Evolutionary conservation across 257 asterid genomes (phyloP), one percentile per base, ranked within the genome.

Genomic region (Solanum chaucha): DNA sequence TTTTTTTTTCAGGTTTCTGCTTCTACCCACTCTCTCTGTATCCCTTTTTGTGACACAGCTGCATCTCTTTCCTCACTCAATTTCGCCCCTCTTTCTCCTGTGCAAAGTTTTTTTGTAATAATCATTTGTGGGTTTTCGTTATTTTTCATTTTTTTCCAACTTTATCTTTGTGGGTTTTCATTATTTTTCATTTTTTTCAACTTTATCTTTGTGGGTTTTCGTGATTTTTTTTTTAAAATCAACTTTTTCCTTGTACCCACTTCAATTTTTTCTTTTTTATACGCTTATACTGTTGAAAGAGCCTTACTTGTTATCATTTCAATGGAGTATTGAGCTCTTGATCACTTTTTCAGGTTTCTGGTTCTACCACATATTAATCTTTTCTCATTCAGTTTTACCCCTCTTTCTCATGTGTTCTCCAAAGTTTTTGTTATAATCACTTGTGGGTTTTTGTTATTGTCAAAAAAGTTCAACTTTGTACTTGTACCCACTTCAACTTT

Each of bases 331-430:
- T 51, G 61, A 51, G 82, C 32, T 73, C 28, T 74, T 74, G 55
- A 22, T 74, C 41, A 13, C 15, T 75, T 32, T 32, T 36, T 73
- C 58, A 75, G 58, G 83, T 75, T 71, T 15, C 13, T 71, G 41
- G 24, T 71, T 71, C 44, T 14, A 30, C 41, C 24, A 12, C 10
- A 7, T 26, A n/a, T 67, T 26, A 44, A 70, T 85, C 70, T 85
- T 85, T 75, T 83, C 81, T 75, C 90, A 88, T 88, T 88, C 73
- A 64, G 36, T 75, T 81, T 77, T 41, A 86, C 80, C 48, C 61
- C 30, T 38, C 67, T 86, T 55, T 86, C 34, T 82, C 87, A 26
- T 87, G 87, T 84, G 73, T 14, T 46, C 87, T 86, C 7, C 65
- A 46, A 74, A 75, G 64, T 74, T 55, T 61, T 84, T 67, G 34